These are phyloP conservation scores for Euptelea pleiosperma DNA, from an alignment of 164 flowering plant genomes.

Conservation along the genomic window DNA sequence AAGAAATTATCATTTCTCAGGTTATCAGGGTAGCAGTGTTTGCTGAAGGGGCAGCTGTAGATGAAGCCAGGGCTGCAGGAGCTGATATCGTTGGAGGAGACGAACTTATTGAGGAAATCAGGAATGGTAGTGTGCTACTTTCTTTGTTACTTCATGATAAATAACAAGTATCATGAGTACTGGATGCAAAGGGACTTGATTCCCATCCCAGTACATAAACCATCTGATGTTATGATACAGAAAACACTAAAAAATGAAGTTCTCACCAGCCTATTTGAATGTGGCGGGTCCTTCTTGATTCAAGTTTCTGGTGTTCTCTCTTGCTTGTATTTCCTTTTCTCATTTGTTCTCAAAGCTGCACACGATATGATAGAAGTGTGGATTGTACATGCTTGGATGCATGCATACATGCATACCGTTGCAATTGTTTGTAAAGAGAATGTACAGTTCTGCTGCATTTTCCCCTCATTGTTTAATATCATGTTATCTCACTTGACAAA, in stretches of 20 bases:
- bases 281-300: too few species aligned
- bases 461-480: not conserved
- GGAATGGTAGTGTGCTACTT: constrained; percentile 43
- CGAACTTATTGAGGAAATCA: constrained; percentile 79
- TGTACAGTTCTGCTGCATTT: not conserved
- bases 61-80: constrained; percentile 93
- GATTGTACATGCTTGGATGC: not conserved
- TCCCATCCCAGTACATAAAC: too few species aligned
- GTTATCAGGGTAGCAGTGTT: constrained; percentile 74
- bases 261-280: not conserved
- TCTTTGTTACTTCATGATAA: not conserved
- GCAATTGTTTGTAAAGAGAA: too few species aligned
- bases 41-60: constrained; percentile 91
- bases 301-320: not conserved
- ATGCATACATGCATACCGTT: not conserved
- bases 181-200: not conserved
- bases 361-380: not conserved
- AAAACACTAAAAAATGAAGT: too few species aligned
- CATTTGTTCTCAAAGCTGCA: not conserved
- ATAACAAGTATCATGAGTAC: not conserved
- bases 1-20: constrained; percentile 31
- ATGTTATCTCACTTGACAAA: not conserved
- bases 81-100: constrained; percentile 91
- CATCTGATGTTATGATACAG: not conserved
- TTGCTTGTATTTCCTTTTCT: not conserved